These are phyloP conservation scores for Limonium bicolor DNA, from an alignment of 148 eudicot genomes.

Conservation along the genomic window DNA sequence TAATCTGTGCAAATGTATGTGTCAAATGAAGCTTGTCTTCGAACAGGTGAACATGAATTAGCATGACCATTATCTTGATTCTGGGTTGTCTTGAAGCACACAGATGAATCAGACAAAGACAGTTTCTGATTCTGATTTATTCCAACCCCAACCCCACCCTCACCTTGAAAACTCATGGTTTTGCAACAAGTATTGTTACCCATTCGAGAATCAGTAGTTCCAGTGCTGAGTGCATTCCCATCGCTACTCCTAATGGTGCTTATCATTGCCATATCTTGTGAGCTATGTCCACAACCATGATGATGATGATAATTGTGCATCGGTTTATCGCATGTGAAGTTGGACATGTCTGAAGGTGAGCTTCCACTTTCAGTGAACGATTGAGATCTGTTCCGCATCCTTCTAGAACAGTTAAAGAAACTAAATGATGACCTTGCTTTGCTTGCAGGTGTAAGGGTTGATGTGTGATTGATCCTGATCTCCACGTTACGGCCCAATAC, in stretches of 20 bases:
- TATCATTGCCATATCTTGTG: slow-evolving; percentile 19
- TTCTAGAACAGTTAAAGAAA: slow-evolving; percentile 52
- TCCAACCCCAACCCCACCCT: too few species aligned
- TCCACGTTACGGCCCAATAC: slow-evolving; percentile 70
- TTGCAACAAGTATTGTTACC: too few species aligned
- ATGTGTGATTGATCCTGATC: slow-evolving; percentile 46
- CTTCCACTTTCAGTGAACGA: slow-evolving; percentile 26
- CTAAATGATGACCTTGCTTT: slow-evolving; percentile 40
- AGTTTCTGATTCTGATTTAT: slow-evolving; percentile 25
- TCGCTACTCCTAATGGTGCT: slow-evolving; percentile 56
- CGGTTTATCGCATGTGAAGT: slow-evolving; percentile 26
- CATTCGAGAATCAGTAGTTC: slow-evolving; percentile 4
- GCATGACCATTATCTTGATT: slow-evolving; percentile 12
- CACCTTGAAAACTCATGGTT: too few species aligned
- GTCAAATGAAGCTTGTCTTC: slow-evolving; percentile 25
- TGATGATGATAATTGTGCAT: slow-evolving; percentile 37
- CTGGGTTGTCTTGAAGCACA: slow-evolving; percentile 13
- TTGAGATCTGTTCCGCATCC: slow-evolving; percentile 21
- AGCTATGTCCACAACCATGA: slow-evolving; percentile 24
- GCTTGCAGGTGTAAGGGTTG: slow-evolving; percentile 11
- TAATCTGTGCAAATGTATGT: slow-evolving; percentile 30
- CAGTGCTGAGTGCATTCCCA: slow-evolving; percentile 68
- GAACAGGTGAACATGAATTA: slow-evolving; percentile 12
- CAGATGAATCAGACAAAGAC: slow-evolving; percentile 16
- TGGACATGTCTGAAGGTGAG: slow-evolving; percentile 29